Evolutionary conservation across 1,139 yeast species (phyloP).

Genomic region (Lodderomyces margitis): DNA sequence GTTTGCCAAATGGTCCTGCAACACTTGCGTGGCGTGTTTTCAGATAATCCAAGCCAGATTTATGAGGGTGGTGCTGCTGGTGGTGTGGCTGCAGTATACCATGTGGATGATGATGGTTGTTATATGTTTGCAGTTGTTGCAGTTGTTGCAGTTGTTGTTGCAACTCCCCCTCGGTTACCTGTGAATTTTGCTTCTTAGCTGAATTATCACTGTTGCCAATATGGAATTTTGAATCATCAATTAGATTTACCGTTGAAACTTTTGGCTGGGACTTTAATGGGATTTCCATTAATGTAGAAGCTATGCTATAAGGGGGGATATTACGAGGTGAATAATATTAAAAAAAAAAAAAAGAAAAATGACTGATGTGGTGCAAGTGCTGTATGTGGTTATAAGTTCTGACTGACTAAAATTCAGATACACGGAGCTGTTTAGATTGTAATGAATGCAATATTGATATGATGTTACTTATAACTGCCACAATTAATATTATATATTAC

Average conservation of each 20-base stretch:
- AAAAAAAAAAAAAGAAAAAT: too few species aligned
- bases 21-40: not conserved
- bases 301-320: too few species aligned
- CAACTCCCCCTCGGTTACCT: slow-evolving; percentile 2
- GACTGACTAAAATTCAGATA: too few species aligned
- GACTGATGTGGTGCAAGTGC: too few species aligned
- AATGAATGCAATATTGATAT: too few species aligned
- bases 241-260: slow-evolving; percentile 37
- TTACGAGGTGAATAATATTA: too few species aligned
- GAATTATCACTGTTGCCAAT: slow-evolving; percentile 8
- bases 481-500: too few species aligned
- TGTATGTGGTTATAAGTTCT: too few species aligned
- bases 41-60: not conserved
- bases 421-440: too few species aligned
- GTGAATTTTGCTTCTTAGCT: slow-evolving; percentile 1
- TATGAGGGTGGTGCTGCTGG: slow-evolving; percentile 3
- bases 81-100: slow-evolving; percentile 3
- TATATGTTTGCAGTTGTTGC: not conserved
- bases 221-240: slow-evolving; percentile 28
- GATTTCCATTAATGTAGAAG: slow-evolving; percentile 33
- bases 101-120: slow-evolving; percentile 4
- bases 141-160: not conserved
- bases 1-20: not conserved
- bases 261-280: slow-evolving; percentile 45
- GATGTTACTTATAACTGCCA: too few species aligned